Evolutionary conservation across 805 yeast species (phyloP), one percentile per base, ranked within the genome.

Genomic region (Vanderwaltozyma tropicalis): DNA sequence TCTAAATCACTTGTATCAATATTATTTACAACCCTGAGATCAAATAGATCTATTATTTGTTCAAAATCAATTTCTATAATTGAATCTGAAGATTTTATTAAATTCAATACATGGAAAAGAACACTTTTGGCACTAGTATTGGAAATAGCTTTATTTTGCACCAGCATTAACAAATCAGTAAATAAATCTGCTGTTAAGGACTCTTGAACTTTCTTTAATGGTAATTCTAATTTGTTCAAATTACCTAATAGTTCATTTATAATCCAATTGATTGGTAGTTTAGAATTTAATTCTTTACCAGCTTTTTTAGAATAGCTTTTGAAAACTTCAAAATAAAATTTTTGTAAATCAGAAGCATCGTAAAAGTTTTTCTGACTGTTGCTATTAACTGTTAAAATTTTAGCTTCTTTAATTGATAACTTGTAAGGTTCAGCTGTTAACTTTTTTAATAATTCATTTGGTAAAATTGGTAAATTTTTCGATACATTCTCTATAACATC

Each of bases 171-270:
- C 10, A 89, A 57, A 28, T 76, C 76, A 0, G 76, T 66, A 31
- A 88, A 65, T 28, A 61, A 64, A 0, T 50, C 40, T 0, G 72
- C 65, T 0, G 76, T 59, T 8, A 70, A 51, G 13, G 59, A 40
- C 3, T 54, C 42, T 1, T 43, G 40, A 28, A 51, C 48, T 41
- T 72, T 67, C 11, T 39, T 44, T 25, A 64, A 33, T 4, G 56
- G 42, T 5, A 51, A 31, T 18, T 69, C 63, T 7, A 73, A 64
- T 50, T 74, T 77, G 7, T 75, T 67, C 42, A 84, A 64, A 12
- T 74, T 64, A 0, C 96, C 96, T 14, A 85, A 51, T 29, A 86
- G 62, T 45, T 85, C 88, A 59, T 89, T 88, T 7, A 85, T 74
- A 8, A 86, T 57, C 95, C 95, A 89, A 52, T 81, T 84, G 21